A percentile compares a stretch with the other conserved stretches of the same genome.
phyloP scores from a whole-genome alignment of 768 basidiomycete genomes.

The Thelephora ganbajun region DNA sequence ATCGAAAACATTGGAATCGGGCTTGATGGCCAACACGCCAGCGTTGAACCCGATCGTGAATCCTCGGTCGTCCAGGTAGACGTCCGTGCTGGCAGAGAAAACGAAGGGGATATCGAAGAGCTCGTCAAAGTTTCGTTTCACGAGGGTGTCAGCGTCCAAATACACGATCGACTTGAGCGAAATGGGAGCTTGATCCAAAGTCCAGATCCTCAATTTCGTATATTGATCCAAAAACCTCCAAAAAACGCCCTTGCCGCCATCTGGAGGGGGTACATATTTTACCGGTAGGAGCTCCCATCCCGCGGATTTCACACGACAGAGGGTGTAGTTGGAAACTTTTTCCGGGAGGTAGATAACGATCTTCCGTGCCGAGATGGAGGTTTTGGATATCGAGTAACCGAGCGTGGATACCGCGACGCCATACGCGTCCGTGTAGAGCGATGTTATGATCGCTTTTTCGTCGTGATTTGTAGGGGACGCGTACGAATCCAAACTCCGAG shows the following conservation, averaged over 20 bases:
- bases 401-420: slow-evolving; percentile 20
- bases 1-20: slow-evolving; percentile 16
- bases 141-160: slow-evolving; percentile 30
- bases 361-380: slow-evolving; percentile 18
- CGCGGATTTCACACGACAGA: slow-evolving; percentile 23
- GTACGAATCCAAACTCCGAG: neutral
- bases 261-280: slow-evolving; percentile 23
- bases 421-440: slow-evolving; percentile 19
- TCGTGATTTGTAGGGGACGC: slow-evolving; percentile 2
- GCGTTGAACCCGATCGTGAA: slow-evolving; percentile 26
- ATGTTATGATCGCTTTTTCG: slow-evolving; percentile 17
- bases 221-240: slow-evolving; percentile 26
- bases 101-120: slow-evolving; percentile 26
- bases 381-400: slow-evolving; percentile 17
- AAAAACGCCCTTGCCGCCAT: slow-evolving; percentile 21
- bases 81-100: slow-evolving; percentile 29
- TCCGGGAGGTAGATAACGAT: slow-evolving; percentile 20
- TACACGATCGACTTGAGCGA: slow-evolving; percentile 22
- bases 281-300: slow-evolving; percentile 26
- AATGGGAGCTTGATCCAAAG: slow-evolving; percentile 13
- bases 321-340: slow-evolving; percentile 23
- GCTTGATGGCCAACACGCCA: slow-evolving; percentile 23
- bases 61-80: slow-evolving; percentile 17
- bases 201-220: slow-evolving; percentile 30
- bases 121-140: slow-evolving; percentile 28